Evolutionary conservation across 805 yeast genomes (phyloP), one percentile per base, ranked within the genome.

Genomic region (Maudiozyma serrabonitensis): DNA sequence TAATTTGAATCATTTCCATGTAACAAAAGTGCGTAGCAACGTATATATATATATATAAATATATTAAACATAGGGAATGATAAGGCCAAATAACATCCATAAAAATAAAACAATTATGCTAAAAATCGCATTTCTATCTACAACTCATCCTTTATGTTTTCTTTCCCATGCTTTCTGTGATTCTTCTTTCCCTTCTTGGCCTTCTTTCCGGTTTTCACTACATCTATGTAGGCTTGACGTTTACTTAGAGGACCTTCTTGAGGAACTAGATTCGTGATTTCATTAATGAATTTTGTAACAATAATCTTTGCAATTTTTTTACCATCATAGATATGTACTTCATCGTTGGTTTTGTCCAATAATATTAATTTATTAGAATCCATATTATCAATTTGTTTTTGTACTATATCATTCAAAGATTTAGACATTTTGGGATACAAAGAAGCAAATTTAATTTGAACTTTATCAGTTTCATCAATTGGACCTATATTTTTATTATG

Each of bases 171-270:
- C 8, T 28, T 8, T 28, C 12, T 28, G 12, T 11, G 32, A 28
- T 7, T 28, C n/a, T 16, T 26, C 15, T 25, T 15, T 44, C 50
- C 41, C 55, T 21, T 54, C 50, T 23, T 53, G 7, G 39, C 1
- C 21, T 47, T 50, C 43, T 56, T 57, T 6, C 61, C 63, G 4
- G 51, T 46, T 46, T 56, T 61, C 11, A 64, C 12, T 15, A 35
- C 23, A 11, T 56, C 51, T 18, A 67, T 45, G 35, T 51, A 56
- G 7, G 52, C 49, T 12, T 55, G 50, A 32, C 66, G 60, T 19
- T 55, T 54, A 45, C 67, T 63, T 25, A 58, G 50, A 19, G 70
- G 64, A 12, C 72, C 69, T 51, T 63, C 69, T 41, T 39, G 53
- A 46, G 72, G 69, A n/a, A 43, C 41, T 6, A 56, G 25, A 13